Conservation (phyloP, 331 rosid genomes). For the Rosa hybrid region DNA sequence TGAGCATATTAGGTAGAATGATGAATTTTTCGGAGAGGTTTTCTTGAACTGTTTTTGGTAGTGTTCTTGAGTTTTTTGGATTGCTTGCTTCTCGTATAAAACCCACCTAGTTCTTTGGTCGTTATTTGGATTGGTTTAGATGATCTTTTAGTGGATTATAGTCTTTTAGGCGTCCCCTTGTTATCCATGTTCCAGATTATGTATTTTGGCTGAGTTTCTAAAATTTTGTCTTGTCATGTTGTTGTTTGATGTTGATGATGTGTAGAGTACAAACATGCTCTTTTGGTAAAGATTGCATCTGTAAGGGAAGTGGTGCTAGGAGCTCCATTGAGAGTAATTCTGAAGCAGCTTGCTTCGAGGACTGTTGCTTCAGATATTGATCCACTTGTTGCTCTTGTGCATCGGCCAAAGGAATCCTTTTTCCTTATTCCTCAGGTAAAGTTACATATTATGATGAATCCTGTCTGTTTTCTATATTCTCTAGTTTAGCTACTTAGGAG, state of each 20-base stretch:
- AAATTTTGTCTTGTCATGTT: slow-evolving; percentile 19
- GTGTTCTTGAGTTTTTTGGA: background rate
- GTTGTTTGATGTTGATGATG: slow-evolving; percentile 24
- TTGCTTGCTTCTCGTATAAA: background rate
- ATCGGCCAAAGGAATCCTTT: slow-evolving; percentile 85
- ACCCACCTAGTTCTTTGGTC: background rate
- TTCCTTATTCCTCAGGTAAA: slow-evolving; percentile 80
- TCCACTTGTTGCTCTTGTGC: slow-evolving; percentile 80
- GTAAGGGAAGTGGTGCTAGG: slow-evolving; percentile 92
- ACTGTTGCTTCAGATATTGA: slow-evolving; percentile 49
- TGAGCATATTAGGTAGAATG: background rate
- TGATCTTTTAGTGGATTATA: background rate
- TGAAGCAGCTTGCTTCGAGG: slow-evolving; percentile 67
- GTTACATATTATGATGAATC: background rate
- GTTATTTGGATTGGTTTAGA: slow-evolving; percentile 1
- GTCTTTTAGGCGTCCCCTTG: background rate
- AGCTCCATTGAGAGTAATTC: slow-evolving; percentile 81
- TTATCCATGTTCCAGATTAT: background rate
- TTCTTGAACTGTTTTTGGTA: background rate
- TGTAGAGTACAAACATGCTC: slow-evolving; percentile 67
- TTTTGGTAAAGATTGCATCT: slow-evolving; percentile 90
- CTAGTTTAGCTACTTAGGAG: slow-evolving; percentile 1
- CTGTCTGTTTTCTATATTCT: background rate
- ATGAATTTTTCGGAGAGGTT: background rate
- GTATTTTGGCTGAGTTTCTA: background rate